These are phyloP conservation scores for Fusarium miscanthi DNA, from an alignment of 2,329 filamentous ascomycete genomes.

Conservation along the genomic window DNA sequence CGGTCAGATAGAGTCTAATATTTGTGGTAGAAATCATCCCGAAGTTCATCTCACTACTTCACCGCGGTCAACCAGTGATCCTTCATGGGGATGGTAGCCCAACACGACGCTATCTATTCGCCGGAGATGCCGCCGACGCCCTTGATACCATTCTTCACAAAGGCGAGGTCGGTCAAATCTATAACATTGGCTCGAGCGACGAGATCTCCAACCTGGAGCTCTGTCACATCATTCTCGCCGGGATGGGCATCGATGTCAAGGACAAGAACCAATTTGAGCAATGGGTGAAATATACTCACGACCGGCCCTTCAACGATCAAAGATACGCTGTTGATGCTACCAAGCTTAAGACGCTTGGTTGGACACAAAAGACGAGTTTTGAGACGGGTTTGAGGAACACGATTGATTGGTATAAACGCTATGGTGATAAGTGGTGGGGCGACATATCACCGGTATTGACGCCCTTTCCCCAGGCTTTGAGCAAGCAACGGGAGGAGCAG, in stretches of 20 bases:
- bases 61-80: conserved; percentile 73
- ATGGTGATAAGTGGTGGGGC: not conserved
- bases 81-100: conserved; percentile 83
- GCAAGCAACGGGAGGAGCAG: not conserved
- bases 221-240: conserved; percentile 52
- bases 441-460: not conserved
- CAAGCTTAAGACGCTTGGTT: not conserved
- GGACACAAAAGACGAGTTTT: not conserved
- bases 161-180: conserved; percentile 78
- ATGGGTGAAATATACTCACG: not conserved
- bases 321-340: not conserved
- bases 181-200: conserved; percentile 83
- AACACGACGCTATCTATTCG: conserved; percentile 80
- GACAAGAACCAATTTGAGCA: not conserved
- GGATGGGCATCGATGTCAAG: not conserved
- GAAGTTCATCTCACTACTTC: conserved; percentile 83
- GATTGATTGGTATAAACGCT: not conserved
- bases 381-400: not conserved
- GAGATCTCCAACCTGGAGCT: conserved; percentile 80
- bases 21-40: conserved; percentile 76
- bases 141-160: conserved; percentile 87
- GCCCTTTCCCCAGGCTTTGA: not conserved
- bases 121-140: conserved; percentile 81
- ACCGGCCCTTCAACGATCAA: not conserved
- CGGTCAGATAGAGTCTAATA: accelerated